Conservation (phyloP, 805 yeast species). For the Saturnispora sekii region DNA sequence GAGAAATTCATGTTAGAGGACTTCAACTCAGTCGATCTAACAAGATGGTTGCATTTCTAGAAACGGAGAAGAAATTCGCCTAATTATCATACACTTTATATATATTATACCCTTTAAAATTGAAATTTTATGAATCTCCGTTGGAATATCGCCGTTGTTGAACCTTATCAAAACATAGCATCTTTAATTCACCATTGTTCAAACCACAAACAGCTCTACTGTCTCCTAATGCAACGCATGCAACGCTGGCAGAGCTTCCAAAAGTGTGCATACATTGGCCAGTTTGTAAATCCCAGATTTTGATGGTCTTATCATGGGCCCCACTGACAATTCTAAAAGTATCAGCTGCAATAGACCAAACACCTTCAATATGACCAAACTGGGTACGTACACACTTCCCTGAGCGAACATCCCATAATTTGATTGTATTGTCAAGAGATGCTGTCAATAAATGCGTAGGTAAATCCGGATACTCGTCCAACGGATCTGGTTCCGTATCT, state of each 20-base stretch:
- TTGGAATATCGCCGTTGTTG: not conserved
- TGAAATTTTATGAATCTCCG: not conserved
- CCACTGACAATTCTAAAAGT: conserved; percentile 91
- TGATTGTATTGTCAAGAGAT: conserved; percentile 86
- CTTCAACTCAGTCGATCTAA: not conserved
- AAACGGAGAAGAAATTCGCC: not conserved
- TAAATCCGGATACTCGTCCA: conserved; percentile 28
- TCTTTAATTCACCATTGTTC: conserved; percentile 78
- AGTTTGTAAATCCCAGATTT: conserved; percentile 92
- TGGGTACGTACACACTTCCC: conserved; percentile 89
- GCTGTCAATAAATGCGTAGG: conserved; percentile 85
- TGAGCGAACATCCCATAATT: conserved; percentile 79
- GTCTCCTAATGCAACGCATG: conserved; percentile 80
- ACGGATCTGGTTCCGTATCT: conserved; percentile 12
- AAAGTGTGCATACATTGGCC: conserved; percentile 94
- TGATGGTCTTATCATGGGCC: conserved; percentile 82
- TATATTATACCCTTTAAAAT: not conserved
- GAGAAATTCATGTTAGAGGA: not conserved
- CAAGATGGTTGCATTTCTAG: not conserved
- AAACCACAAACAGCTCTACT: conserved; percentile 85
- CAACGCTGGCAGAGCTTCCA: conserved; percentile 53
- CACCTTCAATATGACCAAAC: conserved; percentile 97
- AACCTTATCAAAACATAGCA: conserved; percentile 59
- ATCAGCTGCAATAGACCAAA: conserved; percentile 95
- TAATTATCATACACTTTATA: not conserved